Conservation (phyloP, 225 moss, liverwort and hornwort genomes). For the Antitrichia curtipendula region DNA sequence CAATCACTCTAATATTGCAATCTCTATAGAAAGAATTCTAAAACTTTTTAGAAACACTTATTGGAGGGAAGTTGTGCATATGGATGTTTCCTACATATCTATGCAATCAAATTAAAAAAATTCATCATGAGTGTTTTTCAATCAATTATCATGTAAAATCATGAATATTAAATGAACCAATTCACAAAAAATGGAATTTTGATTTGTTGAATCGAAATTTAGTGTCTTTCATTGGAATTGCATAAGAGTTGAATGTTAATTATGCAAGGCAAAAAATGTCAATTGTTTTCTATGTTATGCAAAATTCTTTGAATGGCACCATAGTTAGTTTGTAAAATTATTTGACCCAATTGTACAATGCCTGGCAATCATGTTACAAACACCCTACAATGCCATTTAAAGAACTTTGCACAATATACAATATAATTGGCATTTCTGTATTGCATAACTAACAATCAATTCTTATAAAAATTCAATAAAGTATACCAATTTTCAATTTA, state of each 20-base stretch:
- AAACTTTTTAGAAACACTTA: background rate
- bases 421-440: background rate
- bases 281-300: background rate
- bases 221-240: background rate
- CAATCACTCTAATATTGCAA: background rate
- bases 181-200: background rate
- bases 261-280: background rate
- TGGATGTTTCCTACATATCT: background rate
- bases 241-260: background rate
- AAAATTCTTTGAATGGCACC: background rate
- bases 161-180: background rate
- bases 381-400: background rate
- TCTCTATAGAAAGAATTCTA: rapidly evolving
- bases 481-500: background rate
- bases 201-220: background rate
- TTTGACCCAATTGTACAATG: background rate
- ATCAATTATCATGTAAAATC: background rate
- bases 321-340: background rate
- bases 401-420: background rate
- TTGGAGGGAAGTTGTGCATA: background rate
- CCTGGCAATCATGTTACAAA: background rate
- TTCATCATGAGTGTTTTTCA: background rate
- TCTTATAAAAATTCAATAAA: background rate
- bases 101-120: background rate
- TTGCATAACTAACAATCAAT: background rate